These are phyloP conservation scores for Grammothele lineata DNA, from an alignment of 768 basidiomycete genomes.

Conservation along the genomic window DNA sequence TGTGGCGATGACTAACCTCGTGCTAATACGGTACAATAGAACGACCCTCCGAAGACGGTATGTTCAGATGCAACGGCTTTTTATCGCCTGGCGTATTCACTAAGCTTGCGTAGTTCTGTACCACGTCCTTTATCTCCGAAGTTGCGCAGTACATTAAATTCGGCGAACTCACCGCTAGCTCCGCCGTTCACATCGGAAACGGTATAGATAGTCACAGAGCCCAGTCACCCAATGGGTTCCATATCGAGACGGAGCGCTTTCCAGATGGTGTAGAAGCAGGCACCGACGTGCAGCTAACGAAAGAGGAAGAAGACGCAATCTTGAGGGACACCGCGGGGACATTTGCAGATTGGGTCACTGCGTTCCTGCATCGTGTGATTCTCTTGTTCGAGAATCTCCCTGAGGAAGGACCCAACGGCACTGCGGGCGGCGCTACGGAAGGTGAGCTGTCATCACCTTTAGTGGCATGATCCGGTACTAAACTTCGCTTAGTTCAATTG, in stretches of 20 bases:
- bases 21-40: conserved; percentile 35
- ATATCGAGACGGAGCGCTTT: conserved; percentile 28
- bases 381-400: conserved; percentile 82
- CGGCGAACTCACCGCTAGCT: conserved; percentile 49
- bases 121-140: conserved; percentile 70
- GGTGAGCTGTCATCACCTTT: conserved; percentile 29
- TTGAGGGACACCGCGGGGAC: conserved; percentile 68
- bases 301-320: conserved; percentile 67
- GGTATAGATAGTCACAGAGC: conserved; percentile 21
- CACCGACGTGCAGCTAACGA: conserved; percentile 38
- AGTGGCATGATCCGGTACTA: neutral
- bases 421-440: conserved; percentile 62
- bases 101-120: conserved; percentile 51
- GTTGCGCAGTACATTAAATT: conserved; percentile 74
- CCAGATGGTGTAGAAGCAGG: conserved; percentile 37
- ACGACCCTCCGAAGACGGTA: conserved; percentile 78
- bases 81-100: neutral
- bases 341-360: conserved; percentile 82
- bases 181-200: conserved; percentile 13
- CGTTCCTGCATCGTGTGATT: conserved; percentile 74
- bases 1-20: neutral
- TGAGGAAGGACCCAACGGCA: conserved; percentile 67
- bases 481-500: conserved; percentile 48
- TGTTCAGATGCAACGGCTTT: conserved; percentile 8
- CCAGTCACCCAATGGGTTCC: conserved; percentile 3